Percentiles rank a stretch among this genome's conserved stretches.
phyloP scores from a whole-genome alignment of 768 basidiomycete species.

The Russula abietina region DNA sequence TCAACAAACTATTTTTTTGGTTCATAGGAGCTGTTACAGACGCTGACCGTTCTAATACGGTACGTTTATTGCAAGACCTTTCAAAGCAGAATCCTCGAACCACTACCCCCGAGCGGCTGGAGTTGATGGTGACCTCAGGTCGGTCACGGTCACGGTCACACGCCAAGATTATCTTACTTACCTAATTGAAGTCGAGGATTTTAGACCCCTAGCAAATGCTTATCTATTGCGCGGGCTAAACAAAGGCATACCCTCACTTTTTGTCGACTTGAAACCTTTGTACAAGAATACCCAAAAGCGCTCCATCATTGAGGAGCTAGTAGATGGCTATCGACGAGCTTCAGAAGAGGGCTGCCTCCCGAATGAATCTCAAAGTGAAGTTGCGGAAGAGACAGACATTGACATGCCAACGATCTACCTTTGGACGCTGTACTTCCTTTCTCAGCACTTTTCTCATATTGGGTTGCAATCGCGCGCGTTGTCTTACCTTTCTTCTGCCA shows the following conservation, averaged over 20 bases:
- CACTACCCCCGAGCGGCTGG: slow-evolving; percentile 64
- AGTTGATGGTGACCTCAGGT: slow-evolving; percentile 60
- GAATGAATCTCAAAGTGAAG: slow-evolving; percentile 5
- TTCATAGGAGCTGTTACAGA: slow-evolving; percentile 40
- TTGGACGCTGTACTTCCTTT: slow-evolving; percentile 94
- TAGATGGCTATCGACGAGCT: slow-evolving; percentile 43
- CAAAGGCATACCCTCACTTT: slow-evolving; percentile 89
- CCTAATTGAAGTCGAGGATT: slow-evolving; percentile 50
- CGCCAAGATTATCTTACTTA: background rate
- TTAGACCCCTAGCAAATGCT: slow-evolving; percentile 52
- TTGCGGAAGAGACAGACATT: slow-evolving; percentile 23
- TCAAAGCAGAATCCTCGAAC: slow-evolving; percentile 59
- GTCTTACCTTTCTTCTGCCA: slow-evolving; percentile 54
- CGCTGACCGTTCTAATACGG: slow-evolving; percentile 45
- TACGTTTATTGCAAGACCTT: slow-evolving; percentile 55
- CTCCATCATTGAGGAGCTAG: slow-evolving; percentile 59
- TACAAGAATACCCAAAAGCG: slow-evolving; percentile 65
- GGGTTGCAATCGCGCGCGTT: slow-evolving; percentile 47
- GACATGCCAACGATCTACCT: slow-evolving; percentile 78
- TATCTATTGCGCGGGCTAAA: slow-evolving; percentile 68
- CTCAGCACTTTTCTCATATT: slow-evolving; percentile 77
- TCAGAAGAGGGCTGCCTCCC: slow-evolving; percentile 31
- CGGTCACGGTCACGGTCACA: background rate
- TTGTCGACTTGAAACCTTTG: slow-evolving; percentile 84
- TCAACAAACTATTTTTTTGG: background rate